Conservation (phyloP, 1,139 yeast genomes). For the Arxiozyma bovina region DNA sequence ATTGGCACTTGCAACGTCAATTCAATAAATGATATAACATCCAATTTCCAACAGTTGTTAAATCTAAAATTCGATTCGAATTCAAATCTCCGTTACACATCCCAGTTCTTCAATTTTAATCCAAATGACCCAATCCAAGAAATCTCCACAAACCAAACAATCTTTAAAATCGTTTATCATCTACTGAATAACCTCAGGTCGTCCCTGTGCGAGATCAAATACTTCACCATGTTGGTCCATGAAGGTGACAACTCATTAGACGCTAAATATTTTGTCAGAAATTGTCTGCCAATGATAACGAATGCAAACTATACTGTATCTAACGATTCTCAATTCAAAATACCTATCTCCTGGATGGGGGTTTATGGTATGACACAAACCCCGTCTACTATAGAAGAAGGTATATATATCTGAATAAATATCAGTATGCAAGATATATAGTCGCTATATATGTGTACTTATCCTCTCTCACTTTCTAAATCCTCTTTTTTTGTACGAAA, state of each 20-base stretch:
- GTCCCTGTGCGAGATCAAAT: conserved; percentile 12
- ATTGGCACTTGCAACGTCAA: conserved; percentile 21
- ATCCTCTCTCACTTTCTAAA: too few species aligned
- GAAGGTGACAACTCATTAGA: conserved; percentile 86
- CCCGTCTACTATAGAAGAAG: conserved; percentile 67
- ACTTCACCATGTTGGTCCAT: conserved; percentile 47
- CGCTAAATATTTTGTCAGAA: conserved; percentile 41
- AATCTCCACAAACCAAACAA: conserved; percentile 23
- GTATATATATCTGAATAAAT: conserved; percentile 50
- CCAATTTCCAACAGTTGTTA: conserved; percentile 15
- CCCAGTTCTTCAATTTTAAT: conserved; percentile 22
- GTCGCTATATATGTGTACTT: too few species aligned
- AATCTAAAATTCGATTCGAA: conserved; percentile 18
- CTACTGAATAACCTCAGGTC: conserved; percentile 16
- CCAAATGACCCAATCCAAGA: conserved; percentile 23
- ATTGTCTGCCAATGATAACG: conserved; percentile 6
- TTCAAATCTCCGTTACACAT: conserved; percentile 14
- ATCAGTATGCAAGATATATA: too few species aligned
- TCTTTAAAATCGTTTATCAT: conserved; percentile 26
- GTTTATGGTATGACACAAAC: conserved; percentile 67
- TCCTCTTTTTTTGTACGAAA: too few species aligned
- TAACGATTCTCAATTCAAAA: conserved; percentile 31
- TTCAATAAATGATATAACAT: conserved; percentile 19
- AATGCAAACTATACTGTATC: conserved; percentile 10
- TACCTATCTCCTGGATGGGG: conserved; percentile 77